These are phyloP conservation scores for Plasmopara muralis DNA, from an alignment of 352 stramenopile species.

Conservation along the genomic window DNA sequence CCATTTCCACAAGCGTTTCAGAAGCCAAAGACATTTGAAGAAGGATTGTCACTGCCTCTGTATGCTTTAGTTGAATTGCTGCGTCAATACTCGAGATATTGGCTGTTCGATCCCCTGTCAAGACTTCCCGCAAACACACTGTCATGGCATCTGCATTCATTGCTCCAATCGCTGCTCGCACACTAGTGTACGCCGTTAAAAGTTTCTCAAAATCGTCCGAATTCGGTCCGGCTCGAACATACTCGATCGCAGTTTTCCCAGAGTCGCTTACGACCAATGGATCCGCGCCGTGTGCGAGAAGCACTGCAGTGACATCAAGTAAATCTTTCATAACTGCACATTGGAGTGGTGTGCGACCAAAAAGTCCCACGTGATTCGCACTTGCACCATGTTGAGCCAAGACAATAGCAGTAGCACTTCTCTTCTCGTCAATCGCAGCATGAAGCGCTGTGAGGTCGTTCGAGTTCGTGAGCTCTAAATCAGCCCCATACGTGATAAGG, in stretches of 20 bases:
- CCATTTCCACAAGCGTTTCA: slow-evolving; percentile 4
- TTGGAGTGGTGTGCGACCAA: slow-evolving; percentile 13
- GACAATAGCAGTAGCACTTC: slow-evolving; percentile 1
- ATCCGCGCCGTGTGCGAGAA: slow-evolving; percentile 8
- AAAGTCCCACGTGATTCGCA: slow-evolving; percentile 7
- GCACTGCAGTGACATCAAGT: slow-evolving; percentile 4
- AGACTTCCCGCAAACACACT: not conserved
- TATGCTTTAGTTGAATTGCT: slow-evolving; percentile 8
- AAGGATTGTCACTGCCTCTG: slow-evolving; percentile 2
- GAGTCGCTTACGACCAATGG: not conserved
- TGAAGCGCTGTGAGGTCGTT: slow-evolving; percentile 9
- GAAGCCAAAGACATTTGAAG: slow-evolving; percentile 6
- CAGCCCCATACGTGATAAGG: slow-evolving; percentile 11
- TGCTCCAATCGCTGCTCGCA: not conserved
- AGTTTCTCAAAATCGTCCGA: slow-evolving; percentile 5
- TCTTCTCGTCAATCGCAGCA: slow-evolving; percentile 7
- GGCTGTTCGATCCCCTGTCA: not conserved
- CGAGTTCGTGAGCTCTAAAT: slow-evolving; percentile 3
- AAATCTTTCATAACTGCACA: slow-evolving; percentile 8
- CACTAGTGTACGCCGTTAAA: not conserved
- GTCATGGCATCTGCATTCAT: slow-evolving; percentile 8
- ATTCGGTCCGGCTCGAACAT: slow-evolving; percentile 1
- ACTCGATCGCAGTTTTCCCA: slow-evolving; percentile 2
- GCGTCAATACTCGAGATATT: slow-evolving; percentile 5
- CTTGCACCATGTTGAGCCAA: slow-evolving; percentile 6